phyloP scores from a whole-genome alignment of 1,284 basidiomycete species.

The Naganishia liquefaciens region DNA sequence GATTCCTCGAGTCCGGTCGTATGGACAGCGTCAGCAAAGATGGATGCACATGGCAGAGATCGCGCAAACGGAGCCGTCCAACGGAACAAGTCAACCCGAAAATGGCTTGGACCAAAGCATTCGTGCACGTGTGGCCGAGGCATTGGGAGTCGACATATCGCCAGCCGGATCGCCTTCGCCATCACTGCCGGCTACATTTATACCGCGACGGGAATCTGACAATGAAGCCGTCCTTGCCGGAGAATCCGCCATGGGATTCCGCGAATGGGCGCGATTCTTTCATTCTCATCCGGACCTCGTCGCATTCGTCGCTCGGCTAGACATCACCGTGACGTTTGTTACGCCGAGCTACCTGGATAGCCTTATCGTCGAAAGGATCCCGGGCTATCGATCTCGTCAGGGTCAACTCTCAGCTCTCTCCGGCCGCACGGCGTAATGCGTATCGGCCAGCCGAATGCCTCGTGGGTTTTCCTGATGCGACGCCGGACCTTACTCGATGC shows the following conservation, averaged over 20 bases:
- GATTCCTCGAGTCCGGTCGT: not conserved
- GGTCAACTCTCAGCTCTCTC: too few relatives aligned
- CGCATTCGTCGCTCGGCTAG: not conserved
- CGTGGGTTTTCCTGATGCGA: too few relatives aligned
- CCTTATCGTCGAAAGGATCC: not conserved
- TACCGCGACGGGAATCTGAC: not conserved
- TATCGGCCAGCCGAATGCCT: too few relatives aligned
- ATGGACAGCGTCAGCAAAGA: not conserved
- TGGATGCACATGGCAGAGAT: not conserved
- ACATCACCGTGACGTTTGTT: not conserved
- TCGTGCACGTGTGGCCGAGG: not conserved
- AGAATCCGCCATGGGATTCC: not conserved
- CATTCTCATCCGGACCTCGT: conserved; percentile 4
- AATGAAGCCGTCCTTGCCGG: not conserved
- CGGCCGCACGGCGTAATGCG: too few relatives aligned
- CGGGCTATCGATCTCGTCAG: not conserved
- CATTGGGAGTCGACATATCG: not conserved
- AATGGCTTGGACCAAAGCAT: not conserved
- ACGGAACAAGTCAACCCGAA: not conserved
- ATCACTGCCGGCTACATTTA: not conserved
- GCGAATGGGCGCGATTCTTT: not conserved
- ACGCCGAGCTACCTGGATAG: not conserved
- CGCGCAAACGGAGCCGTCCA: not conserved
- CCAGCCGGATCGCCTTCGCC: not conserved
- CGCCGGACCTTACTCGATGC: too few relatives aligned